phyloP scores from a whole-genome alignment of 495 filamentous ascomycete species.

The Staphylotrichum tortipilum region DNA sequence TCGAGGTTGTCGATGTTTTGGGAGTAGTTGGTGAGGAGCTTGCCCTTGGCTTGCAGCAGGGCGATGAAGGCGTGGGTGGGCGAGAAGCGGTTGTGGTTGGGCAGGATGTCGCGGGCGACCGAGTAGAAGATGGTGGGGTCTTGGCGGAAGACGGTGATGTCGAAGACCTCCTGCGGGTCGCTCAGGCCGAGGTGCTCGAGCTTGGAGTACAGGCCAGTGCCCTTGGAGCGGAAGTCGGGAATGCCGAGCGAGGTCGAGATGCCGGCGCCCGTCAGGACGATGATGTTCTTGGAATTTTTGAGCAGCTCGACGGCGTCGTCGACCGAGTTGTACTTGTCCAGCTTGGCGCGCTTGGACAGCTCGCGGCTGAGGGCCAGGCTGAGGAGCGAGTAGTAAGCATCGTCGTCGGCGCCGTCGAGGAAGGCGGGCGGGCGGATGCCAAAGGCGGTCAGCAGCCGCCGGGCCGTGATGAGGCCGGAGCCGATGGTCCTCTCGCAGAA shows the following conservation, averaged over 20 bases:
- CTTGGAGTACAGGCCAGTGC: constrained; percentile 79
- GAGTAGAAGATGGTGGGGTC: constrained; percentile 89
- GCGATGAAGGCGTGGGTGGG: constrained; percentile 93
- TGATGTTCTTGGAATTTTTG: constrained; percentile 66
- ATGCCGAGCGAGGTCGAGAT: constrained; percentile 87
- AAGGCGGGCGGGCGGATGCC: constrained; percentile 68
- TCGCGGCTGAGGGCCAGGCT: constrained; percentile 74
- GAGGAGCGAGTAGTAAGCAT: constrained; percentile 65
- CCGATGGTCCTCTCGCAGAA: constrained; percentile 70
- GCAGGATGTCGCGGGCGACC: constrained; percentile 84
- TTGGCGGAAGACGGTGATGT: constrained; percentile 74
- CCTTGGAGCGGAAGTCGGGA: constrained; percentile 79
- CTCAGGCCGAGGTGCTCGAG: constrained; percentile 60
- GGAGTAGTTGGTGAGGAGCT: constrained; percentile 92
- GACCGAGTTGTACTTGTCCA: constrained; percentile 72
- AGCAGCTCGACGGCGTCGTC: constrained; percentile 80
- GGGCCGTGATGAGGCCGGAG: constrained; percentile 57
- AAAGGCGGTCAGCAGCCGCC: constrained; percentile 89
- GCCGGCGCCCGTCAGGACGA: constrained; percentile 90
- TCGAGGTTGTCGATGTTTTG: constrained; percentile 99
- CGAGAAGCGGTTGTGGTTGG: constrained; percentile 60
- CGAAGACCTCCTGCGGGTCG: constrained; percentile 92
- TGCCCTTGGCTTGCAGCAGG: constrained; percentile 83
- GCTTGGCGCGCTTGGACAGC: constrained; percentile 69
- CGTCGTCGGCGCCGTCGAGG: constrained; percentile 63